These are phyloP conservation scores for Porogramme epimiltina DNA, from an alignment of 1,284 basidiomycete species.

Conservation along the genomic window DNA sequence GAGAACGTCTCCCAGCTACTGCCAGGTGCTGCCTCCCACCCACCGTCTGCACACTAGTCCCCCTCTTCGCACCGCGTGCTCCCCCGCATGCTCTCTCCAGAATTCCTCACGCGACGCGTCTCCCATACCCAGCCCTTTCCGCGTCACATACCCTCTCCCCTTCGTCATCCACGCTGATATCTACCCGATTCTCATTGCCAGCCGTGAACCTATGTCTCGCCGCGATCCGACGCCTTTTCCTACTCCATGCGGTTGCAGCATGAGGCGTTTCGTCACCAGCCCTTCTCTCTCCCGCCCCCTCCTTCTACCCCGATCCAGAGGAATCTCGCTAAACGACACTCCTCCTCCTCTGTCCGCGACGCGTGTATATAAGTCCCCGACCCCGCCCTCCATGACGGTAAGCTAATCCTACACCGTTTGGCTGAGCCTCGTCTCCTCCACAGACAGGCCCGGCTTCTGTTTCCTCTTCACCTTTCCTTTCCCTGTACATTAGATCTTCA, in stretches of 20 bases:
- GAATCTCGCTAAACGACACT: too few species aligned
- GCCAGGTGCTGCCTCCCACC: too few species aligned
- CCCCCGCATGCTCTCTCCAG: too few species aligned
- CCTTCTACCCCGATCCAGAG: neutral
- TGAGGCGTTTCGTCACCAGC: conserved; percentile 7
- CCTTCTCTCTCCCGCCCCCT: neutral
- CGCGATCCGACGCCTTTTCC: conserved; percentile 14
- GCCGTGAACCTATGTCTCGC: too few species aligned
- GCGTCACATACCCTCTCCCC: conserved; percentile 1
- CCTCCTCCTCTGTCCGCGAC: conserved; percentile 3
- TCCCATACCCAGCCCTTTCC: neutral
- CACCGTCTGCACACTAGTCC: too few species aligned
- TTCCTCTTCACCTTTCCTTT: conserved; percentile 9
- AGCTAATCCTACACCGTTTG: conserved; percentile 16
- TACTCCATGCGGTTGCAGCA: conserved; percentile 11
- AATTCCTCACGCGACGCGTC: neutral
- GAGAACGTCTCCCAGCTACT: too few species aligned
- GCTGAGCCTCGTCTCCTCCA: conserved; percentile 3
- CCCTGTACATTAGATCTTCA: conserved; percentile 20
- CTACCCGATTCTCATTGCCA: conserved; percentile 6
- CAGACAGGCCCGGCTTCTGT: conserved; percentile 6
- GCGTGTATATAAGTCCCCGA: conserved; percentile 21
- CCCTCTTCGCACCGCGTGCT: too few species aligned
- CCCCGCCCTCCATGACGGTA: conserved; percentile 14
- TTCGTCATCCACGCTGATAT: conserved; percentile 2